Base-by-base conservation (phyloP, 2,329 filamentous ascomycete species). In the Thielaviopsis populi region DNA sequence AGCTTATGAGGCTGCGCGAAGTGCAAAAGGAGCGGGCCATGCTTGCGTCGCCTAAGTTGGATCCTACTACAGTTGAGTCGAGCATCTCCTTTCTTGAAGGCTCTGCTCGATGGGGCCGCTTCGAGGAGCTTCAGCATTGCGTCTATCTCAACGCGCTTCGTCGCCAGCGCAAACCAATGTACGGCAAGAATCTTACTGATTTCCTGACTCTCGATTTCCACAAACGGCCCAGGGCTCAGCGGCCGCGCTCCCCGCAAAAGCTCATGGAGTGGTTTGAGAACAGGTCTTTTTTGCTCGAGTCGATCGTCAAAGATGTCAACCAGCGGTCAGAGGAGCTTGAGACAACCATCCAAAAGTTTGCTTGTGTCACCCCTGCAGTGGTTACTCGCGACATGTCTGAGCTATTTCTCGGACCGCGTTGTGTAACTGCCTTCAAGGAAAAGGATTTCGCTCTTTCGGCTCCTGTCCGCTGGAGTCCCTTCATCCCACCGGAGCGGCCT, bases 361-460 rank as follows among this genome's bases (percentile, higher is more conserved):
- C 88, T 0, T 99, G 92, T 69, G 85, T 96, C 41, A 97, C 94
- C 0, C 94, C 94, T 1, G 86, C 89, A 0, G 92, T 90, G 13
- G 85, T 95, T 2, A 90, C 91, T 0, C 83, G 87, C 37, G 90
- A 95, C 68, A 78, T 95, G 69, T 83, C 84, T 19, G 78, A 81
- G 33, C 77, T 91, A 27, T 72, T 88, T 1, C 77, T 94, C 6
- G 87, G 87, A 0, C 75, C 78, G 1, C 78, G 76, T 48, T 82
- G 82, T 1, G 76, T 84, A 1, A 75, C 82, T 56, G 77, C 78
- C 0, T 82, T 89, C 63, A 77, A 78, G 13, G 79, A 83, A 2
- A 73, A 76, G 11, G 80, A 83, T 63, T 77, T 85, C 56, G 78
- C 78, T 66, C 75, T 85, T 62, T 82, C 84, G 3, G 77, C 77